Conservation (phyloP, 2,329 filamentous ascomycete genomes). For the Hyphodiscus sp. region DNA sequence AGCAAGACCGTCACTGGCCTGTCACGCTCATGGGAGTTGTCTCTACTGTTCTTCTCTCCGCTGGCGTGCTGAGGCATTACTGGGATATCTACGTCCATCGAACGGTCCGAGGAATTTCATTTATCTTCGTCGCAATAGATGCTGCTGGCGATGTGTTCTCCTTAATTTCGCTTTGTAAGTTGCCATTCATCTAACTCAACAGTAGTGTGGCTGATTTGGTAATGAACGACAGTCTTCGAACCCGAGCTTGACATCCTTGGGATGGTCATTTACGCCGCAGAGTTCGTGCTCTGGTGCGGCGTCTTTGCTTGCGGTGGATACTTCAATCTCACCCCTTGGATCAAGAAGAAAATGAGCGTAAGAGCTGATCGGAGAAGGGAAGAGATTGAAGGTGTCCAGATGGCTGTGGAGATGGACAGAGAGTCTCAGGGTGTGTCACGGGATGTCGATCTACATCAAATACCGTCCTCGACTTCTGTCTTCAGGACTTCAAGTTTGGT, state of each 20-base stretch:
- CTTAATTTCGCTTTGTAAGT: conserved; percentile 49
- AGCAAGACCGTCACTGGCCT: conserved; percentile 49
- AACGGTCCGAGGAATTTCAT: conserved; percentile 64
- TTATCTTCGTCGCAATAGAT: conserved; percentile 65
- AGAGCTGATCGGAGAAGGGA: conserved; percentile 14
- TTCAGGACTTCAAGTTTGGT: conserved; percentile 48
- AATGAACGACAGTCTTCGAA: conserved; percentile 43
- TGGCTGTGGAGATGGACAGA: conserved; percentile 2
- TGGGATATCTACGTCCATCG: conserved; percentile 61
- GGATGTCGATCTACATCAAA: conserved; percentile 37
- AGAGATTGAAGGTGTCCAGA: background rate
- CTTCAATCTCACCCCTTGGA: conserved; percentile 57
- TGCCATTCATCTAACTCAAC: background rate
- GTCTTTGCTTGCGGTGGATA: conserved; percentile 60
- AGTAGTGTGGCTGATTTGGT: background rate
- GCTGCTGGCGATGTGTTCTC: conserved; percentile 63
- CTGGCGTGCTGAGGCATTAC: conserved; percentile 62
- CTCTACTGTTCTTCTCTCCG: conserved; percentile 55
- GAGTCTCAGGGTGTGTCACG: conserved; percentile 13
- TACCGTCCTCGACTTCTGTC: conserved; percentile 56
- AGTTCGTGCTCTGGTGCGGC: conserved; percentile 60
- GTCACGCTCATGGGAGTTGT: conserved; percentile 60
- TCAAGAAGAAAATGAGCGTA: conserved; percentile 32
- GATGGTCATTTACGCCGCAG: conserved; percentile 60
- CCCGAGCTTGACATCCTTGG: conserved; percentile 52